These are phyloP conservation scores for Beauveria caledonica DNA, from an alignment of 2,329 filamentous ascomycete species.

Conservation along the genomic window DNA sequence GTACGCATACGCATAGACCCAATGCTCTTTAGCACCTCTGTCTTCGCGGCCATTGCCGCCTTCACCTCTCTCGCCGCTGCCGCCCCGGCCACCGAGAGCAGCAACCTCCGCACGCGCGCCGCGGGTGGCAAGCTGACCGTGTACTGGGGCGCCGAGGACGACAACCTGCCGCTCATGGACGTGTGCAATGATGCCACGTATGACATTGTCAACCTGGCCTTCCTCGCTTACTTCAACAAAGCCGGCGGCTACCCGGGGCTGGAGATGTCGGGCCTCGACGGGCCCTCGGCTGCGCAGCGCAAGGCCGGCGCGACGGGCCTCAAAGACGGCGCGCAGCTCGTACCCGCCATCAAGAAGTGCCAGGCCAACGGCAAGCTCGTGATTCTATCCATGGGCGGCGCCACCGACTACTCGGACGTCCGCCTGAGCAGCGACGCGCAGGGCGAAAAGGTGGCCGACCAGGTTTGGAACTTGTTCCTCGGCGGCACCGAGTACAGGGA, in stretches of 20 bases:
- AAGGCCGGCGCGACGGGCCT: conserved; percentile 16
- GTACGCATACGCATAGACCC: background rate
- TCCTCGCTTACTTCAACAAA: conserved; percentile 16
- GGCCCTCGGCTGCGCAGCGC: conserved; percentile 11
- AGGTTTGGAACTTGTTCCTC: conserved; percentile 62
- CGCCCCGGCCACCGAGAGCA: background rate
- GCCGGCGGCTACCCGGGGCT: conserved; percentile 13
- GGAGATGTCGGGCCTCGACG: conserved; percentile 5
- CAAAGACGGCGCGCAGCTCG: conserved; percentile 15
- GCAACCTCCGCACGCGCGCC: conserved; percentile 1
- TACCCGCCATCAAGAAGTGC: conserved; percentile 40
- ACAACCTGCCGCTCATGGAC: conserved; percentile 14
- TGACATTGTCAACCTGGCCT: conserved; percentile 18
- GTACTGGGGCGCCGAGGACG: conserved; percentile 18
- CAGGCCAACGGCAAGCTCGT: conserved; percentile 60
- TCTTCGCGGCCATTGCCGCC: conserved; percentile 3
- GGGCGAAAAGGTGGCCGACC: conserved; percentile 47
- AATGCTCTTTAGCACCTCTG: conserved; percentile 8
- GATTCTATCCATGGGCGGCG: conserved; percentile 60
- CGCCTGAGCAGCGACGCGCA: conserved; percentile 39
- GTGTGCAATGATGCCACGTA: conserved; percentile 16
- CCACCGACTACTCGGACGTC: conserved; percentile 57
- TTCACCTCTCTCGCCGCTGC: conserved; percentile 3
- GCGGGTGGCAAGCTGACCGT: conserved; percentile 15
- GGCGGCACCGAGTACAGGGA: conserved; percentile 28